Evolutionary conservation across 805 yeast species (phyloP).

Genomic region (Candida sonorensis): DNA sequence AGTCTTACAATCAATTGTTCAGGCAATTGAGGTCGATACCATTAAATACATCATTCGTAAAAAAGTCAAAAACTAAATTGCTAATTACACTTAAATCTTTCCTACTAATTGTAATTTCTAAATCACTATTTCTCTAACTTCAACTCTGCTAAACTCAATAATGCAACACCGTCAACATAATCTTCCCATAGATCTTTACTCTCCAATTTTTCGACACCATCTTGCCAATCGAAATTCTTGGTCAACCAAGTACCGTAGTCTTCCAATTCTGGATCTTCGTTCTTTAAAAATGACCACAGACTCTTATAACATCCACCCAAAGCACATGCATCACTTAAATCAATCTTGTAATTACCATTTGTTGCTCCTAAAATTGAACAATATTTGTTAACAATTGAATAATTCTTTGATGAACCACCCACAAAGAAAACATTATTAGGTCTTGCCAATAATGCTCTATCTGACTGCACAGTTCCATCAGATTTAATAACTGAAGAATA

Average conservation of each 20-base stretch:
- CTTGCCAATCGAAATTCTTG: conserved; percentile 41
- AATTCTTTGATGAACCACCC: conserved; percentile 80
- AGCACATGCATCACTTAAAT: conserved; percentile 86
- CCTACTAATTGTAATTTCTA: no score
- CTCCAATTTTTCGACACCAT: conserved; percentile 34
- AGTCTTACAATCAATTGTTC: no score
- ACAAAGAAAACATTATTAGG: conserved; percentile 76
- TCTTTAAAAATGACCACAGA: conserved; percentile 53
- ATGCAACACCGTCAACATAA: conserved; percentile 46
- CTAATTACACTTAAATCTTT: no score
- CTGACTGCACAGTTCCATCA: conserved; percentile 43
- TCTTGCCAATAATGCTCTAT: conserved; percentile 36
- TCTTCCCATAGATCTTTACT: conserved; percentile 39
- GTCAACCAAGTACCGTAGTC: conserved; percentile 40
- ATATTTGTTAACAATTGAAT: conserved; percentile 59
- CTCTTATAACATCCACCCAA: conserved; percentile 87
- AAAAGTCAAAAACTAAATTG: no score
- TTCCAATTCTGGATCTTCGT: conserved; percentile 13
- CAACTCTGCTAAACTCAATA: conserved; percentile 41
- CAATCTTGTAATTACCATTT: conserved; percentile 61
- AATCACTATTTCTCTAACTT: conserved; percentile 9
- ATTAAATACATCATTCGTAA: no score
- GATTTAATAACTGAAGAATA: conserved; percentile 34
- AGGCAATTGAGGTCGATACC: no score
- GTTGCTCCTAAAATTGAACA: conserved; percentile 63